Evolutionary conservation across 805 yeast genomes (phyloP).

Genomic region (Ogataea chonburiensis): DNA sequence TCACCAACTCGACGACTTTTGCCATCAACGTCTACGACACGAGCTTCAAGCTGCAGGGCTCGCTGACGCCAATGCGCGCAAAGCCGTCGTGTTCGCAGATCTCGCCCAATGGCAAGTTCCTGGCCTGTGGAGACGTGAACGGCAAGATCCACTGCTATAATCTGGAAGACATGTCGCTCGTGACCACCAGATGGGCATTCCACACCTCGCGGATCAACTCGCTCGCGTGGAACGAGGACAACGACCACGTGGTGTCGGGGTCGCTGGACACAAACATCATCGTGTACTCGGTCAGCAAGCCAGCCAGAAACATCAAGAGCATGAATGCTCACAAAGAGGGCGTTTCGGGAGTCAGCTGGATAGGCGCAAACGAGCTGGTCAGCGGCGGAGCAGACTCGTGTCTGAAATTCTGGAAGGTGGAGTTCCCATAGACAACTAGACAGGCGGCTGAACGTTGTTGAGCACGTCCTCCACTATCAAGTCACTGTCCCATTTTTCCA

Average conservation of each 20-base stretch:
- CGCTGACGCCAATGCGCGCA: constrained; percentile 49
- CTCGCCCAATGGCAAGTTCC: constrained; percentile 64
- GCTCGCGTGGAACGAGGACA: constrained; percentile 77
- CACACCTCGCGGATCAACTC: constrained; percentile 80
- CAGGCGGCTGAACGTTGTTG: constrained; percentile 50
- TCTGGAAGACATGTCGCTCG: constrained; percentile 49
- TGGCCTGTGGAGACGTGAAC: constrained; percentile 83
- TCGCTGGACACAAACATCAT: constrained; percentile 82
- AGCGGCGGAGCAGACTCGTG: constrained; percentile 82
- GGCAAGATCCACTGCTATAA: constrained; percentile 84
- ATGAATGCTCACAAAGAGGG: constrained; percentile 89
- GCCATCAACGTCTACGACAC: constrained; percentile 40
- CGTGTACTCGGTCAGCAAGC: constrained; percentile 75
- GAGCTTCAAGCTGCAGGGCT: constrained; percentile 13
- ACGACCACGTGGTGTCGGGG: constrained; percentile 70
- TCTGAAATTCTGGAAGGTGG: constrained; percentile 68
- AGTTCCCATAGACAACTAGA: constrained; percentile 27
- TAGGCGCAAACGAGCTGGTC: constrained; percentile 46
- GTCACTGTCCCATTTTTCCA: constrained; percentile 45
- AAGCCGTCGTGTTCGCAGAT: constrained; percentile 62
- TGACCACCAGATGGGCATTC: constrained; percentile 93
- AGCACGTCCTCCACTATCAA: constrained; percentile 53
- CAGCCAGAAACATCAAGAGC: constrained; percentile 71
- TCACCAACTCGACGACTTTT: constrained; percentile 46
- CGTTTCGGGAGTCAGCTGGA: constrained; percentile 73